A percentile compares a stretch with the other conserved stretches of the same genome.
Conservation (phyloP, 176 grass and related monocot genomes). For the Phyllostachys edulis region DNA sequence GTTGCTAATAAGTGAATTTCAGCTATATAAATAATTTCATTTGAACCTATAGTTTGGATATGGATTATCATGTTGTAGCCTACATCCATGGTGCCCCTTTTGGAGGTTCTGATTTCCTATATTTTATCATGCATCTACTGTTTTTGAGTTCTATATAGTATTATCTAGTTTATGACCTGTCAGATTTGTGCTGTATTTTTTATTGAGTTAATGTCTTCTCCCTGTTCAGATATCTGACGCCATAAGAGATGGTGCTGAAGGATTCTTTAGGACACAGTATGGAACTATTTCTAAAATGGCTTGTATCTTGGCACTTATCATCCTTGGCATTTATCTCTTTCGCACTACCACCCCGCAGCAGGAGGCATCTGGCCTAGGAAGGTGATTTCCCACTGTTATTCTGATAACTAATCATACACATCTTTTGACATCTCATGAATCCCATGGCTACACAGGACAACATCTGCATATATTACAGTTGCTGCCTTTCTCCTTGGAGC, state of each 20-base stretch:
- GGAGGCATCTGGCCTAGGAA: conserved; percentile 87
- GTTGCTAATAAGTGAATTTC: background rate
- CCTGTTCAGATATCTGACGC: conserved; percentile 93
- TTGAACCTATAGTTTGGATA: background rate
- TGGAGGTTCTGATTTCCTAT: background rate
- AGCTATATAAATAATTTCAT: conserved; percentile 20
- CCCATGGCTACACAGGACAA: conserved; percentile 50
- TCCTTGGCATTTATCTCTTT: conserved; percentile 98
- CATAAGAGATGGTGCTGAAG: conserved; percentile 98
- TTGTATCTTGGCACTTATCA: conserved; percentile 79
- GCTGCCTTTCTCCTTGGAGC: conserved; percentile 96
- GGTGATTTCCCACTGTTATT: conserved; percentile 47
- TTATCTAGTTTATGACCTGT: conserved; percentile 26
- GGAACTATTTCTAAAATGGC: conserved; percentile 99
- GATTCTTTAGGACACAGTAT: conserved; percentile 98
- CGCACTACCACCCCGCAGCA: conserved; percentile 78
- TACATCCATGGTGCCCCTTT: conserved; percentile 14
- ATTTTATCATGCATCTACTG: background rate
- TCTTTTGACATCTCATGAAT: conserved; percentile 26
- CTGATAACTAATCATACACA: background rate
- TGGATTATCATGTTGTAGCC: background rate
- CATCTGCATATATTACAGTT: conserved; percentile 90
- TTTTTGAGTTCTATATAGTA: background rate
- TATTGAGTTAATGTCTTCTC: conserved; percentile 23
- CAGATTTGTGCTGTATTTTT: background rate